Percentiles rank a stretch among this genome's conserved stretches.
Conservation (phyloP, 495 filamentous ascomycete genomes). For the Chaetomidium leptoderma region DNA sequence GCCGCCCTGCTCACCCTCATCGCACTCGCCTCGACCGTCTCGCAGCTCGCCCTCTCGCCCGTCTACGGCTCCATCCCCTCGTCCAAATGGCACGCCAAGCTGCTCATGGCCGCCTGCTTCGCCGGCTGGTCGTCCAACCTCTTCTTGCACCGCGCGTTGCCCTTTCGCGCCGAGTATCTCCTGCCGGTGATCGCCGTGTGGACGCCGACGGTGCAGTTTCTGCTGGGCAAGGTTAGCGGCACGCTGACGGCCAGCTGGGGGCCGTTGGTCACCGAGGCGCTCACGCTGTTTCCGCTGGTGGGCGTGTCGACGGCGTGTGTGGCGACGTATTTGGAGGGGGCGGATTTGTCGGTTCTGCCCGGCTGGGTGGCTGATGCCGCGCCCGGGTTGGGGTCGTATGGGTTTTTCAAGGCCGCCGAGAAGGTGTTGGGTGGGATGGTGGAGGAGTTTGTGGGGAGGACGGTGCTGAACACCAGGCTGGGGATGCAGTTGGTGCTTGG, state of each 20-base stretch:
- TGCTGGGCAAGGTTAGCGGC: conserved; percentile 60
- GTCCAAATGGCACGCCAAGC: conserved; percentile 62
- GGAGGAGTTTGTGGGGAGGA: conserved; percentile 54
- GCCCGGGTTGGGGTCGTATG: conserved; percentile 59
- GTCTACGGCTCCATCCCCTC: conserved; percentile 80
- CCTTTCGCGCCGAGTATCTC: conserved; percentile 61
- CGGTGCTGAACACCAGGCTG: conserved; percentile 60
- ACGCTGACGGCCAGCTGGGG: conserved; percentile 63
- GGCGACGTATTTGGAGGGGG: conserved; percentile 56
- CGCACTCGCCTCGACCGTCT: conserved; percentile 71
- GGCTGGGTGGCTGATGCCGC: conserved; percentile 52
- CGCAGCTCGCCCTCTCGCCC: conserved; percentile 69
- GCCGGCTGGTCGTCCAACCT: conserved; percentile 59
- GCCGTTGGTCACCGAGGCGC: conserved; percentile 65
- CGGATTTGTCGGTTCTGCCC: conserved; percentile 55
- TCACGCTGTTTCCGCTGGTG: conserved; percentile 71
- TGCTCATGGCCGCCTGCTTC: conserved; percentile 59
- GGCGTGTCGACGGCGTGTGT: conserved; percentile 61
- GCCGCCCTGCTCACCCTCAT: conserved; percentile 56
- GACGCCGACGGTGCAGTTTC: conserved; percentile 66
- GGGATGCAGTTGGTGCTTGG: conserved; percentile 66
- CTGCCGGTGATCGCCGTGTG: conserved; percentile 71
- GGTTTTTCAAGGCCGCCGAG: conserved; percentile 59
- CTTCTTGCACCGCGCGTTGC: conserved; percentile 40
- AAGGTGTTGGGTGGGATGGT: conserved; percentile 47